Evolutionary conservation across 176 grass and related monocot genomes (phyloP).

Genomic region (Leersia perrieri): DNA sequence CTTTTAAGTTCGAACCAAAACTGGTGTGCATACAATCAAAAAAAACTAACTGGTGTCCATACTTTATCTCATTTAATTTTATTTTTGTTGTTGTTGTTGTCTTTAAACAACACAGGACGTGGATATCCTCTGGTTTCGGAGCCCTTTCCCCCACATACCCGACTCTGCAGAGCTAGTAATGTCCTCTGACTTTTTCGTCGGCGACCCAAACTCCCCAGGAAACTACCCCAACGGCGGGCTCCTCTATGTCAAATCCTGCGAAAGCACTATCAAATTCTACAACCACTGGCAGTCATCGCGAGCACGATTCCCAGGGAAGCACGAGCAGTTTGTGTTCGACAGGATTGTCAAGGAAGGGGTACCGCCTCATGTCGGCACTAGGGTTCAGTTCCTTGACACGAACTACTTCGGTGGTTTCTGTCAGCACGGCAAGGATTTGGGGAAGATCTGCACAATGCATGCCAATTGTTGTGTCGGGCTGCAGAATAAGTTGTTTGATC

Average conservation of each 20-base stretch:
- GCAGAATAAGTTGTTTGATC: conserved; percentile 58
- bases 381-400: conserved; percentile 66
- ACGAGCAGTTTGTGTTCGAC: conserved; percentile 77
- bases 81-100: no score
- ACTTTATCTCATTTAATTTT: no score
- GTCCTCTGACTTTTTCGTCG: conserved; percentile 62
- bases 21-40: no score
- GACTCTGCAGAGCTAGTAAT: conserved; percentile 53
- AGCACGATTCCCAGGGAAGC: conserved; percentile 40
- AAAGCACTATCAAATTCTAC: conserved; percentile 49
- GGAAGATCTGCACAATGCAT: conserved; percentile 58
- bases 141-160: conserved; percentile 48
- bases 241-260: conserved; percentile 48
- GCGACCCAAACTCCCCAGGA: conserved; percentile 14
- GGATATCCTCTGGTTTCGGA: conserved; percentile 80
- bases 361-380: conserved; percentile 24
- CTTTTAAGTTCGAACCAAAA: no score
- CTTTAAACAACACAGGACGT: conserved; percentile 56
- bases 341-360: conserved; percentile 62
- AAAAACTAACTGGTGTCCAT: no score
- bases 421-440: conserved; percentile 54
- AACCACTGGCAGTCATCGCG: conserved; percentile 53
- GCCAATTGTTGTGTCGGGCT: conserved; percentile 76
- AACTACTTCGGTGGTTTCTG: conserved; percentile 55
- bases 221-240: conserved; percentile 77